Evolutionary conservation across 2,329 filamentous ascomycete genomes (phyloP), one percentile per base, ranked within the genome.

Genomic region (Exophiala sp.): DNA sequence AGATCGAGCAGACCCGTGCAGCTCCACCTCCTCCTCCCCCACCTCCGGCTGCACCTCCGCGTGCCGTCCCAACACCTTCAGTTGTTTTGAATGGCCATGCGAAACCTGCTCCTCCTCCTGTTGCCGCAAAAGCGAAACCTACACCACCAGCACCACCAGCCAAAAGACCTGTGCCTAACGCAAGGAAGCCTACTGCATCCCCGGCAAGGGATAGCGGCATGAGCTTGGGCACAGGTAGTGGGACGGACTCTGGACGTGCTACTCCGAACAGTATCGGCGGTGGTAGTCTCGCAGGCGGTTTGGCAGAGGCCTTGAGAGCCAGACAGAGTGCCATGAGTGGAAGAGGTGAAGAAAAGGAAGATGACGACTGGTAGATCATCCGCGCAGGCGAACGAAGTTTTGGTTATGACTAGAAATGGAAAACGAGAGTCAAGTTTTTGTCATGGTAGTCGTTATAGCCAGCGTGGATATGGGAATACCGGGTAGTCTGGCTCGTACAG

Each of bases 231-330:
- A 68, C 59, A 62, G 70, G 54, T 60, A 84, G 74, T 71, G 82
- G 73, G 68, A 50, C 82, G 76, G 79, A 80, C 48, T 89, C 86
- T 64, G 82, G 86, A 36, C 87, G 85, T 62, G 85, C 77, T 59
- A 90, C 87, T 3, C 86, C 87, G 3, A 90, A 72, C 56, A 76
- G 73, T 58, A 61, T 70, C 34, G 73, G 70, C n/a, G 75, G 74
- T 52, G 71, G 85, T 11, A 88, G 85, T 68, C 68, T 90, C 57
- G 85, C 83, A 3, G 87, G 86, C 45, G 88, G 87, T 42, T 72
- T 94, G 62, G 89, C 89, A 2, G 88, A 91, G 68, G 88, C 88
- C n/a, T 73, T 94, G 63, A 75, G 88, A 63, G 86, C 87, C 40
- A 78, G 89, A 64, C 87, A 91, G 75, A 84, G 82, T 60, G 87